Base-by-base conservation (phyloP, 495 filamentous ascomycete species). In the Lindgomyces ingoldianus region DNA sequence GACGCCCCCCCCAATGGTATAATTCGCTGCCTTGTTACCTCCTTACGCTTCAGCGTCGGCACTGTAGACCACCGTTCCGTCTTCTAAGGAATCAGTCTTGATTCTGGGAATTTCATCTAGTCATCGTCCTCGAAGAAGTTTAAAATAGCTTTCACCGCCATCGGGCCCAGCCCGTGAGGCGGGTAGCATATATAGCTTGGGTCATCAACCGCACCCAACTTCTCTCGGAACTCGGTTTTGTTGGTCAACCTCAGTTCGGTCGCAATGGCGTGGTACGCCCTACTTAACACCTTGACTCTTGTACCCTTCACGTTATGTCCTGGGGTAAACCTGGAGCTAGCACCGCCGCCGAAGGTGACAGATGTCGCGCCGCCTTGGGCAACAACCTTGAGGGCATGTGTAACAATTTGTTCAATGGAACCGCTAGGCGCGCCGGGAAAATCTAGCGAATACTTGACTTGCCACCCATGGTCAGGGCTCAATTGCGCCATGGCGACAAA, bases 381-480 rank as follows among this genome's bases (percentile, higher is more conserved):
- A 26, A 89, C 83, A 27, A 80, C 78, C 69, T 87, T 84, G 71
- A 96, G 85, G n/a, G 89, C 85, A 69, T 87, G 84, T 19, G 88
- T 86, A 68, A 92, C 89, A 50, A 91, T 83, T 2, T 82, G 78
- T 75, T 96, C 91, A 64, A 94, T 96, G 33, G 87, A 87, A 57
- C 91, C 91, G 58, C 81, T 87, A 2, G 90, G 89, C 2, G 89
- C 81, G 18, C 83, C 83, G 16, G 90, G 90, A 80, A 96, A 94
- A 73, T 93, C 90, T 60, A 94, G 83, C 44, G 86, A 86, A 76
- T 90, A 93, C 77, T 96, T 94, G 75, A 94, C 86, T 77, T 96
- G 91, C 81, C 89, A 91, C 57, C 90, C 90, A 66, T 93, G 84
- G 33, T 81, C 73, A 0, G 90, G 90, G 19, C 87, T 83, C 25